These are phyloP conservation scores for Hura crepitans DNA, from an alignment of 441 rosid genomes.

Conservation along the genomic window DNA sequence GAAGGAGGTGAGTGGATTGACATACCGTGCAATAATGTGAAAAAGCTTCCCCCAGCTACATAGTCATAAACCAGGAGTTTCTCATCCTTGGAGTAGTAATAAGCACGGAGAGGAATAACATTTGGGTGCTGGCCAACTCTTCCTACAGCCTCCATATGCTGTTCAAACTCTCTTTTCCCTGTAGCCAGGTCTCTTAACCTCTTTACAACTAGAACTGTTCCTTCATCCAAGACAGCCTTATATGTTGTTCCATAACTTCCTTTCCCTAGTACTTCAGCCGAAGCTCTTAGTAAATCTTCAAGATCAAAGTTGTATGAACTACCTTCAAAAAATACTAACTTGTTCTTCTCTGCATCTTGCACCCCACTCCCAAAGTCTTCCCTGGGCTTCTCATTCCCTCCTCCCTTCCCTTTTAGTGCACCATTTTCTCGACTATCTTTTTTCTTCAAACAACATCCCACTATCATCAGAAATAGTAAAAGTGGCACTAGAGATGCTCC, in stretches of 20 bases:
- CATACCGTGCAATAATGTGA: conserved; percentile 70
- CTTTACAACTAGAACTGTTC: conserved; percentile 72
- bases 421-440: conserved; percentile 26
- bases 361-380: conserved; percentile 51
- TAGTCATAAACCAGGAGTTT: conserved; percentile 83
- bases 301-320: conserved; percentile 63
- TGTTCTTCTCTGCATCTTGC: conserved; percentile 59
- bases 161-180: conserved; percentile 83
- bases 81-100: conserved; percentile 93
- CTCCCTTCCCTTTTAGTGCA: conserved; percentile 43
- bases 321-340: conserved; percentile 72
- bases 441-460: conserved; percentile 50
- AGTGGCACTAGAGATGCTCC: conserved; percentile 54
- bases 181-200: conserved; percentile 70
- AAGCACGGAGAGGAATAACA: conserved; percentile 74
- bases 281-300: conserved; percentile 80
- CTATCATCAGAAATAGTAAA: conserved; percentile 41
- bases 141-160: conserved; percentile 79
- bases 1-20: not conserved
- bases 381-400: conserved; percentile 53
- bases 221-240: conserved; percentile 79
- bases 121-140: conserved; percentile 60
- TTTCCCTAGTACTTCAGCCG: conserved; percentile 92
- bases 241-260: conserved; percentile 82
- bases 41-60: conserved; percentile 57